Percentiles rank a stretch among this genome's conserved stretches.
Conservation (phyloP, 306 rosid species). For the cucumber (Cucumis sativus) region Cucumber_9930_V3 NC_026658.2:5370001-5370500, state of each 20-base stretch:
- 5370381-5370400: neutral
- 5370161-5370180: neutral
- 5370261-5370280: neutral
- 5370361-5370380: neutral
- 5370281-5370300: neutral
- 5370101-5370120: neutral
- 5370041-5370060: neutral
- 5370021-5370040: neutral
- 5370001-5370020: too few species aligned
- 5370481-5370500: neutral
- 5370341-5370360: neutral
- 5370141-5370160: neutral
- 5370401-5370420: neutral
- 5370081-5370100: neutral
- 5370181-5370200: neutral
- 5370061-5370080: neutral
- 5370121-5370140: neutral
- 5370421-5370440: neutral
- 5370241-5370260: neutral
- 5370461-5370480: slow-evolving; percentile 3
- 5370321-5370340: neutral
- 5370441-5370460: slow-evolving; percentile 4
- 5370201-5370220: neutral
- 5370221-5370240: neutral
- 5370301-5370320: neutral